Evolutionary conservation across 148 eudicot genomes (phyloP), one percentile per base, ranked within the genome.

Genomic region (Rhododendron henanense): DNA sequence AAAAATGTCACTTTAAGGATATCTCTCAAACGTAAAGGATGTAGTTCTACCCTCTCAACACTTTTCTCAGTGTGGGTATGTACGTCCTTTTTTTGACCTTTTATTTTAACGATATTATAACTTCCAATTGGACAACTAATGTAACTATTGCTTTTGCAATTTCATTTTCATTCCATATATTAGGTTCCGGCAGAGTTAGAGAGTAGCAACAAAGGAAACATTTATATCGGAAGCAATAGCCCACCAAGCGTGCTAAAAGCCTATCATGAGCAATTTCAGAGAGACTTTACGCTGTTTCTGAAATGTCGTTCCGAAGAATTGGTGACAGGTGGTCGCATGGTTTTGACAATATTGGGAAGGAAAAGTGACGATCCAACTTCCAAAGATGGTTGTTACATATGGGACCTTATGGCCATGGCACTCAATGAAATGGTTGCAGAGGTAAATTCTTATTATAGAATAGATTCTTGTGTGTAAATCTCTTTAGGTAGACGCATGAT

Each of bases 151-250:
- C 2, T 53, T 11, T 25, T 67, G 74, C 74, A 67, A 67, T 67
- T 67, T 25, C 9, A 9, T 16, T 23, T 45, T 82, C 23, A 0
- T 37, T 33, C 48, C 3, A 16, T 2, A 13, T 33, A 5, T 59
- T 82, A 93, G 96, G 89, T 91, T 51, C 96, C 96, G 44, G 35
- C 88, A 4, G 91, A 86, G 71, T 7, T 90, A 78, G 92, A 89
- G 23, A 85, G 39, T 74, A 85, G 41, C 78, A 94, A 92, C 89
- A 90, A 90, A 84, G 85, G 83, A 25, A 93, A 91, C 61, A 90
- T 93, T 5, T 90, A 83, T 83, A 85, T 93, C 85, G 87, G 89
- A 85, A 88, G 55, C 5, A 91, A 84, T 63, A 91, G 95, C 86
- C 92, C 96, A 0, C 61, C 85, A 19, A 76, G 81, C 8, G 94